Evolutionary conservation across 305 asterid genomes (phyloP).

Genomic region (Fraxinus velutina): DNA sequence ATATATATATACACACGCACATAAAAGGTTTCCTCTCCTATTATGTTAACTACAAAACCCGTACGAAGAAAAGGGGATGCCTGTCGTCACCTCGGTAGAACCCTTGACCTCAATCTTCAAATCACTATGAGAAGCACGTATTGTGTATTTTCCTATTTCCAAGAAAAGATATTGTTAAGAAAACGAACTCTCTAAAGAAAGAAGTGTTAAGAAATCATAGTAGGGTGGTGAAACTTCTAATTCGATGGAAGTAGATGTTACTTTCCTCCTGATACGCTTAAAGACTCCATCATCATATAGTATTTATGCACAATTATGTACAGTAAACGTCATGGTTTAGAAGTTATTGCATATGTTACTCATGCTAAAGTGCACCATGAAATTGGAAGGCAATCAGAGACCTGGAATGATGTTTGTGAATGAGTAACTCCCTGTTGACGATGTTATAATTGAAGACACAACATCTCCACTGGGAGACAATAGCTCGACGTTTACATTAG

Average conservation of each 20-base stretch:
- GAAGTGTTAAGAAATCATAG: slow-evolving; percentile 14
- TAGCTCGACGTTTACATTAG: slow-evolving; percentile 73
- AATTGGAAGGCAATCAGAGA: slow-evolving; percentile 32
- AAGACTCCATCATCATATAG: slow-evolving; percentile 7
- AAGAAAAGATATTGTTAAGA: slow-evolving; percentile 25
- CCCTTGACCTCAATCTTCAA: slow-evolving; percentile 69
- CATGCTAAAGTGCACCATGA: slow-evolving; percentile 2
- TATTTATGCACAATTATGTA: slow-evolving; percentile 8
- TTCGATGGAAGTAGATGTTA: slow-evolving; percentile 3
- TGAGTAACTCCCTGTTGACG: slow-evolving; percentile 70
- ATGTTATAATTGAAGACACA: slow-evolving; percentile 64
- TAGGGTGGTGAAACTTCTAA: neutral
- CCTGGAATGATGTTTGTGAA: slow-evolving; percentile 79
- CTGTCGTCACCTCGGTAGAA: slow-evolving; percentile 59
- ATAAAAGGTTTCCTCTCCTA: neutral
- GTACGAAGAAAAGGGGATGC: slow-evolving; percentile 6
- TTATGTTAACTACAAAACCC: neutral
- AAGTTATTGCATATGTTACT: slow-evolving; percentile 12
- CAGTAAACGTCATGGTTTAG: neutral
- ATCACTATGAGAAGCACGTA: slow-evolving; percentile 73
- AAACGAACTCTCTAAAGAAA: slow-evolving; percentile 12
- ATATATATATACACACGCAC: too few species aligned
- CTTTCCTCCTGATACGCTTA: slow-evolving; percentile 21
- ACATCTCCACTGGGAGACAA: slow-evolving; percentile 63
- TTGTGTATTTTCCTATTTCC: slow-evolving; percentile 64